Conservation (phyloP, 495 filamentous ascomycete genomes). For the Tuber indicum region DNA sequence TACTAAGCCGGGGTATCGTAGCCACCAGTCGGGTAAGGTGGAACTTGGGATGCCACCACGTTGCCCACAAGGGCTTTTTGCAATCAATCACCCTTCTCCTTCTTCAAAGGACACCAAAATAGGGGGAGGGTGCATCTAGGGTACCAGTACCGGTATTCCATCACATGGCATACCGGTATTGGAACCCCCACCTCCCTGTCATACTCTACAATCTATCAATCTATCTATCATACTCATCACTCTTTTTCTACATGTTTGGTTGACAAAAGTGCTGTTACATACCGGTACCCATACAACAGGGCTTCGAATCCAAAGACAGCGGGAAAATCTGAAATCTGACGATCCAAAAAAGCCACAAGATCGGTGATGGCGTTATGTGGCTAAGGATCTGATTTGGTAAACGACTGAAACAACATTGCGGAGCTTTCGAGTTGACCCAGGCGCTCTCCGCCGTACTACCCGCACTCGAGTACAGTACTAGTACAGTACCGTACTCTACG, state of each 20-base stretch:
- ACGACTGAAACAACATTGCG: not conserved
- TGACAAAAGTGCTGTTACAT: conserved; percentile 1
- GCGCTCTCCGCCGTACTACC: not conserved
- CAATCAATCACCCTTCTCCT: not conserved
- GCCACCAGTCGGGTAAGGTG: not conserved
- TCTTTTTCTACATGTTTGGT: conserved; percentile 3
- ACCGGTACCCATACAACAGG: not conserved
- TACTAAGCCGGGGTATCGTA: not conserved
- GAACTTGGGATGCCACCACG: not conserved
- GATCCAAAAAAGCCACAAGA: not conserved
- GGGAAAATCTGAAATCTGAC: not conserved
- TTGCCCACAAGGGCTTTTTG: not conserved
- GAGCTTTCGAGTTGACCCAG: not conserved
- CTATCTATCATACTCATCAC: not conserved
- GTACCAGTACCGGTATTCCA: not conserved
- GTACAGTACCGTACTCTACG: not conserved
- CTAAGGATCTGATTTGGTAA: not conserved
- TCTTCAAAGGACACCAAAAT: not conserved
- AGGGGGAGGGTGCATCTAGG: not conserved
- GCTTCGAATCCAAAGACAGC: conserved; percentile 11
- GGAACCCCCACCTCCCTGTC: not conserved
- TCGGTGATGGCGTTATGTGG: not conserved
- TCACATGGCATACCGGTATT: not conserved
- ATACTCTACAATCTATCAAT: not conserved
- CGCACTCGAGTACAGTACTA: too few relatives aligned